Evolutionary conservation across 2,329 filamentous ascomycete species (phyloP).

Genomic region (Aspergillus sp.): DNA sequence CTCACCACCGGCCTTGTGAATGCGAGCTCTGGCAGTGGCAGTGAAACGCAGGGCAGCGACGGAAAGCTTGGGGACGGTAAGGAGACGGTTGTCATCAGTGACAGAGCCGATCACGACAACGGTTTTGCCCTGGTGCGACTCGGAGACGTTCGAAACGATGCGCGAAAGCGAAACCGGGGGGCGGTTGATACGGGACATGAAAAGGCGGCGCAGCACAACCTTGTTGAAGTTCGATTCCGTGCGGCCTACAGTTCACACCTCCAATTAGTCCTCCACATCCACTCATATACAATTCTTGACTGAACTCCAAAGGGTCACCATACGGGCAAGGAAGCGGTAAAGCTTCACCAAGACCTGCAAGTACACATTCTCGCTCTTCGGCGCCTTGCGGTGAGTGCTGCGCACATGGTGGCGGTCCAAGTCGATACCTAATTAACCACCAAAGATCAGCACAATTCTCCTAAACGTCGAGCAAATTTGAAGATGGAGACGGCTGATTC

Average conservation of each 20-base stretch:
- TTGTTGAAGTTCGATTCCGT: slow-evolving; percentile 99
- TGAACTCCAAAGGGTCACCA: slow-evolving; percentile 25
- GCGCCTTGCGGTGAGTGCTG: slow-evolving; percentile 81
- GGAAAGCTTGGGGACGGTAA: slow-evolving; percentile 88
- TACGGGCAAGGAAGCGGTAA: slow-evolving; percentile 95
- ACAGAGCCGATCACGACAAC: slow-evolving; percentile 93
- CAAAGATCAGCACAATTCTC: slow-evolving; percentile 22
- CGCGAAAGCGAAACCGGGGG: slow-evolving; percentile 93
- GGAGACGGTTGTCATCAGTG: slow-evolving; percentile 95
- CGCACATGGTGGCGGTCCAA: slow-evolving; percentile 67
- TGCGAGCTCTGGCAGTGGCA: slow-evolving; percentile 90
- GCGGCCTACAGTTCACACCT: slow-evolving; percentile 65
- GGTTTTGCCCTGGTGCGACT: slow-evolving; percentile 70
- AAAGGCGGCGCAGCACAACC: slow-evolving; percentile 93
- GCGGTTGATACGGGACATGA: slow-evolving; percentile 98
- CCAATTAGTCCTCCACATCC: slow-evolving; percentile 24
- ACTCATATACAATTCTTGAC: neutral
- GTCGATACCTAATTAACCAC: slow-evolving; percentile 54
- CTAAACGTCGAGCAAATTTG: neutral
- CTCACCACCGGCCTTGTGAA: slow-evolving; percentile 92
- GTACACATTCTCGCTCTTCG: slow-evolving; percentile 98
- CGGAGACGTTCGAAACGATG: slow-evolving; percentile 70
- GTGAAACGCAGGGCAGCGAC: slow-evolving; percentile 97
- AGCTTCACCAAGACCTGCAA: slow-evolving; percentile 97
- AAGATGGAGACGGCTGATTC: neutral